A percentile compares a stretch with the other conserved stretches of the same genome.
phyloP scores from a whole-genome alignment of 208 protist genomes.

The Leishmania tarentolae region DNA sequence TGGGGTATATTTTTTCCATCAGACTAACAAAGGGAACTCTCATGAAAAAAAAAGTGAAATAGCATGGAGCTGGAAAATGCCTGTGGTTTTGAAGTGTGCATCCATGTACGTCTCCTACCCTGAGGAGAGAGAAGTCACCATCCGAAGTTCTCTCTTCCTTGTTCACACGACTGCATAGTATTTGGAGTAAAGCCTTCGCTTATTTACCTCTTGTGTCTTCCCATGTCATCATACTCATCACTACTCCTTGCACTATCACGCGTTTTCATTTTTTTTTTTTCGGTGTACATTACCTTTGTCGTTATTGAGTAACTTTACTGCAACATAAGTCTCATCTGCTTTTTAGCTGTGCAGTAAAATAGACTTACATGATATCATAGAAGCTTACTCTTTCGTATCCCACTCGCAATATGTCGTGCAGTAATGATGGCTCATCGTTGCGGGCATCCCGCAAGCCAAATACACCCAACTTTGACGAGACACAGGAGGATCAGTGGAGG shows the following conservation, averaged over 20 bases:
- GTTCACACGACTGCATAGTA: conserved; percentile 2
- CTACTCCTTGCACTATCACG: neutral
- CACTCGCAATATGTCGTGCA: conserved; percentile 12
- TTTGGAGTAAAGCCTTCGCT: neutral
- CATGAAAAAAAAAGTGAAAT: neutral
- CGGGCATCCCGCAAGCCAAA: conserved; percentile 11
- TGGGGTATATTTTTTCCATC: neutral
- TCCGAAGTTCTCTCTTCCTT: conserved; percentile 3
- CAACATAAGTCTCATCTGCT: neutral
- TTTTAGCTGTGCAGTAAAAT: neutral
- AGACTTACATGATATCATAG: neutral
- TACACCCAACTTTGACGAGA: conserved; percentile 31
- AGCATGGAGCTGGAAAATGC: neutral
- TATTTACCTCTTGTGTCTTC: neutral
- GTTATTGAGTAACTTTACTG: neutral
- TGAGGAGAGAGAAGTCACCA: neutral
- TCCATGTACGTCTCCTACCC: neutral
- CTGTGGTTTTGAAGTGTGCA: neutral
- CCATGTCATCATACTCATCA: neutral
- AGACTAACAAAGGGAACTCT: neutral
- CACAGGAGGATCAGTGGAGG: conserved; percentile 66
- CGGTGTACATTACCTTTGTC: neutral
- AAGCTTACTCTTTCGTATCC: neutral
- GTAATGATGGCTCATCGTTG: neutral
- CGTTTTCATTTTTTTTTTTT: neutral